phyloP scores from a whole-genome alignment of 352 stramenopile species.

The Phytophthora citrophthora region DNA sequence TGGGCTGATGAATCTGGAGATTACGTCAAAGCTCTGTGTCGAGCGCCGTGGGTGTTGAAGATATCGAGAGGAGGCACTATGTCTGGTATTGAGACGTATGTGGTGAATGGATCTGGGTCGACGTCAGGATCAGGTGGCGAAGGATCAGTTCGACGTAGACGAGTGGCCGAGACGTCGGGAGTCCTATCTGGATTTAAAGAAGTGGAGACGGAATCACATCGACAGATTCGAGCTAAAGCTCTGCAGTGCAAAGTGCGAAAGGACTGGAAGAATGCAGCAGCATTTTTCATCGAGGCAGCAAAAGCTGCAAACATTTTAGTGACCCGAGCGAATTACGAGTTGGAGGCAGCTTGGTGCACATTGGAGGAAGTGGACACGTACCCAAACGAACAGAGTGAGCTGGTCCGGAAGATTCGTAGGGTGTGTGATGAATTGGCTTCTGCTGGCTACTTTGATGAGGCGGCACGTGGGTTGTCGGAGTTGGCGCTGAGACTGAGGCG shows the following conservation, averaged over 20 bases:
- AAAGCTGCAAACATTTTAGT: conserved; percentile 41
- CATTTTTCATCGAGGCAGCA: conserved; percentile 61
- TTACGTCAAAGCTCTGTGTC: conserved; percentile 52
- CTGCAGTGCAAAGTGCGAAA: conserved; percentile 76
- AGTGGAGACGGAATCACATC: conserved; percentile 44
- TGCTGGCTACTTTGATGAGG: conserved; percentile 73
- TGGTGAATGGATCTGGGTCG: conserved; percentile 23
- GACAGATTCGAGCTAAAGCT: conserved; percentile 60
- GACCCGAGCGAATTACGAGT: conserved; percentile 55
- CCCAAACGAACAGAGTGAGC: conserved; percentile 41
- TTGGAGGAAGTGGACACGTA: conserved; percentile 60
- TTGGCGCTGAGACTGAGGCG: conserved; percentile 67
- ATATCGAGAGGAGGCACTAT: conserved; percentile 54
- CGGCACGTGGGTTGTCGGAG: conserved; percentile 60
- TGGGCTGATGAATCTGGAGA: conserved; percentile 66
- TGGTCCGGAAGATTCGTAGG: conserved; percentile 49
- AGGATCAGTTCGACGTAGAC: conserved; percentile 19
- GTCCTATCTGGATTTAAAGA: conserved; percentile 13
- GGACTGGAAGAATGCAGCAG: conserved; percentile 67
- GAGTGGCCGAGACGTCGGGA: conserved; percentile 4
- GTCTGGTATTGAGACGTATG: conserved; percentile 65
- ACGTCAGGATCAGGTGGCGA: conserved; percentile 4
- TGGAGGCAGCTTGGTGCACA: conserved; percentile 73
- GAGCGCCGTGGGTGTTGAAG: conserved; percentile 51
- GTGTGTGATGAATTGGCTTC: conserved; percentile 66